A percentile compares a stretch with the other conserved stretches of the same genome.
Evolutionary conservation across 1,284 basidiomycete species (phyloP).

Genomic region (Moniliella sp.): DNA sequence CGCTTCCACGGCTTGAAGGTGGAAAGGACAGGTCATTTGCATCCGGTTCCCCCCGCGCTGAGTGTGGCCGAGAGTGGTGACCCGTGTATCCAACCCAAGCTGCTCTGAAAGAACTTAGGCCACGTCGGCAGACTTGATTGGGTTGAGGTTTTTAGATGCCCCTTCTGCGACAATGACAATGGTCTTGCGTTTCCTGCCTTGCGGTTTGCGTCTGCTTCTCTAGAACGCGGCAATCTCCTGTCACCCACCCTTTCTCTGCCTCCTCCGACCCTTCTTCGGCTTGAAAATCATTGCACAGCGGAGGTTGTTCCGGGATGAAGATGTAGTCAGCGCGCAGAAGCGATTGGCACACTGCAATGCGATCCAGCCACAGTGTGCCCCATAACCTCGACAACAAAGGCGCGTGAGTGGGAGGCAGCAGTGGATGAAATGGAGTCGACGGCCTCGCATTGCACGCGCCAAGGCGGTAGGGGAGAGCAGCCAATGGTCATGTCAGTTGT

Average conservation of each 20-base stretch:
- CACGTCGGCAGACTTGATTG: slow-evolving; percentile 69
- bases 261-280: slow-evolving; percentile 71
- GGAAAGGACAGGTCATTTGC: slow-evolving; percentile 80
- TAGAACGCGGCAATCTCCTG: too few relatives aligned
- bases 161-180: slow-evolving; percentile 96
- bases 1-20: slow-evolving; percentile 79
- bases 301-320: slow-evolving; percentile 85
- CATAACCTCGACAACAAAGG: slow-evolving; percentile 97
- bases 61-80: slow-evolving; percentile 93
- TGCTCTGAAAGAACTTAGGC: slow-evolving; percentile 67
- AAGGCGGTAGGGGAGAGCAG: slow-evolving; percentile 78
- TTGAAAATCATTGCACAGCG: slow-evolving; percentile 51
- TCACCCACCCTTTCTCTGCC: slow-evolving; percentile 71
- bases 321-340: slow-evolving; percentile 88
- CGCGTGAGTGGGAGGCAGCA: slow-evolving; percentile 82
- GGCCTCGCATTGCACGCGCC: slow-evolving; percentile 87
- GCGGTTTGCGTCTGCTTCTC: too few relatives aligned
- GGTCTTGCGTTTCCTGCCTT: slow-evolving; percentile 81
- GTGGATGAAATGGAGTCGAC: slow-evolving; percentile 96
- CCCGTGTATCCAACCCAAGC: slow-evolving; percentile 76
- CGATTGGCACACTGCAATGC: slow-evolving; percentile 76
- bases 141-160: slow-evolving; percentile 61
- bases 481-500: slow-evolving; percentile 93
- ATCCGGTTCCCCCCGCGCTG: slow-evolving; percentile 81
- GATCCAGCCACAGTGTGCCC: slow-evolving; percentile 89